These are phyloP conservation scores for Diaporthe longicolla DNA, from an alignment of 2,329 filamentous ascomycete species.

Conservation along the genomic window DNA sequence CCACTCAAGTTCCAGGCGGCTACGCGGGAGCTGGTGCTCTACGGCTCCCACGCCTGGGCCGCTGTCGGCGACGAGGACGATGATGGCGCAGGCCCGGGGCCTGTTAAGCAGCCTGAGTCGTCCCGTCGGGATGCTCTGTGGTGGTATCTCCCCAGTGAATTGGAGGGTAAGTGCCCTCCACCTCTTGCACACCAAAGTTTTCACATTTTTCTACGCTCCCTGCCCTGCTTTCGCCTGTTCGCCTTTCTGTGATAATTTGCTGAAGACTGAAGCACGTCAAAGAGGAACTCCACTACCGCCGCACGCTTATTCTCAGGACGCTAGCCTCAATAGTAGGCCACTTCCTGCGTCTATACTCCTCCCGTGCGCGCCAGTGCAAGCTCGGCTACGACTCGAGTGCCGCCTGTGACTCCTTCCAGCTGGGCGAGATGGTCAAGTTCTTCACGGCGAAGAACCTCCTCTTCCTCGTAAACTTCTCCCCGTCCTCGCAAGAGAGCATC, in stretches of 20 bases:
- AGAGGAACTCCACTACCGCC: constrained; percentile 68
- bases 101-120: constrained; percentile 13
- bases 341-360: constrained; percentile 77
- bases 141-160: constrained; percentile 79
- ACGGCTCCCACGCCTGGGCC: constrained; percentile 74
- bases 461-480: constrained; percentile 69
- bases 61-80: constrained; percentile 54
- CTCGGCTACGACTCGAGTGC: constrained; percentile 80
- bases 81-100: constrained; percentile 46
- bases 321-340: constrained; percentile 78
- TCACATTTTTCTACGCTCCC: constrained; percentile 1
- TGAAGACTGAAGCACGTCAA: constrained; percentile 55
- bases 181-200: background rate
- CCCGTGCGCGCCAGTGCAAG: constrained; percentile 76
- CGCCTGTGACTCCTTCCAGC: constrained; percentile 83
- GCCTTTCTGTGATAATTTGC: constrained; percentile 38
- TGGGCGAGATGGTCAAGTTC: constrained; percentile 83
- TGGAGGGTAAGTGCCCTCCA: constrained; percentile 69
- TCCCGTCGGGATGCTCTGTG: constrained; percentile 63
- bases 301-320: constrained; percentile 76
- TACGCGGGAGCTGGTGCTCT: constrained; percentile 76
- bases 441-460: constrained; percentile 73
- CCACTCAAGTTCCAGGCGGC: constrained; percentile 71
- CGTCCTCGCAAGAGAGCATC: constrained; percentile 60
- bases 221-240: background rate